Evolutionary conservation across 345 rosid species (phyloP).

Genomic region (Syzygium oleosum): DNA sequence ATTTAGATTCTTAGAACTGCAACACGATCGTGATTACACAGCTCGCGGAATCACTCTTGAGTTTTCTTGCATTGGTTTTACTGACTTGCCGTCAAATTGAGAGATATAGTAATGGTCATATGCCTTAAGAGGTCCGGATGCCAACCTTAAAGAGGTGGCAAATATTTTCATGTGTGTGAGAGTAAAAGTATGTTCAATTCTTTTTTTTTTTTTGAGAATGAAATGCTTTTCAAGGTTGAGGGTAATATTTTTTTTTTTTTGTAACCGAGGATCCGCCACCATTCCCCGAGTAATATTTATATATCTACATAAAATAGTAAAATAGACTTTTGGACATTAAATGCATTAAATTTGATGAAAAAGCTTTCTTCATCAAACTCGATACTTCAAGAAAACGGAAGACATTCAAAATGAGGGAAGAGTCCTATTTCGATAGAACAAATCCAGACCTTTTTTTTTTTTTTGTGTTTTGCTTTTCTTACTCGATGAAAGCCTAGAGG

Average conservation of each 20-base stretch:
- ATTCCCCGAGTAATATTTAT: no score
- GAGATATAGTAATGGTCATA: neutral
- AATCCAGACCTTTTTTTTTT: neutral
- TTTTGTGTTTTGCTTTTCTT: neutral
- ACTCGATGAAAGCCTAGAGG: neutral
- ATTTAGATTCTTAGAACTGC: neutral
- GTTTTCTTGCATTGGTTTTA: neutral
- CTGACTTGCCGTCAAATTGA: neutral
- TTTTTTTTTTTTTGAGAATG: neutral
- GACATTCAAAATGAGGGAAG: neutral
- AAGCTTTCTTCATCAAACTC: neutral
- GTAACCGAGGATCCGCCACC: no score
- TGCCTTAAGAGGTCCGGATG: neutral
- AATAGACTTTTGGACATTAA: neutral
- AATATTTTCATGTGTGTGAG: neutral
- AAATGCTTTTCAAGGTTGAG: neutral
- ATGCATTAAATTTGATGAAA: neutral
- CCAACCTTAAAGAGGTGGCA: neutral
- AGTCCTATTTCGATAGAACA: neutral
- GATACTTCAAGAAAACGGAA: neutral
- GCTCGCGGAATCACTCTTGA: neutral
- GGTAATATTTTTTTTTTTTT: no score
- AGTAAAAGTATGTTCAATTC: neutral
- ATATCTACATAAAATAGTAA: neutral
- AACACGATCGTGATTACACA: neutral